Percentiles rank a stretch among this genome's conserved stretches.
Evolutionary conservation across 139 green algal genomes (phyloP).

Genomic region (Auxenochlorella protothecoides): DNA sequence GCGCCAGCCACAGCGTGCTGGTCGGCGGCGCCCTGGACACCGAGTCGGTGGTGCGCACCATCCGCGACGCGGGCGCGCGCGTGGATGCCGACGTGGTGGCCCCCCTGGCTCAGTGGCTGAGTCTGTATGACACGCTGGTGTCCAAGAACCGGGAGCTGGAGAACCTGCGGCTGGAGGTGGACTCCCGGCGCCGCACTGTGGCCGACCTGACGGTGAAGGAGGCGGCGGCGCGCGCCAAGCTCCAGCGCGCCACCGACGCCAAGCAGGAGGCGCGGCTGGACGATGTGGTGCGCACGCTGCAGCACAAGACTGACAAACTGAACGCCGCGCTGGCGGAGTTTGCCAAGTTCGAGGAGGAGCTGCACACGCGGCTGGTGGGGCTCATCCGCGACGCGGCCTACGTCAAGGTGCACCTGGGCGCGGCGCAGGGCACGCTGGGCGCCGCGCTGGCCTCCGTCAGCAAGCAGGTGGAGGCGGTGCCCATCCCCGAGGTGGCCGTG

Average conservation of each 20-base stretch:
- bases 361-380: background rate
- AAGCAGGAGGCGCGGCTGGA: slow-evolving; percentile 48
- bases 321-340: background rate
- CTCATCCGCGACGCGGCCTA: slow-evolving; percentile 58
- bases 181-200: slow-evolving; percentile 55
- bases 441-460: background rate
- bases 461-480: background rate
- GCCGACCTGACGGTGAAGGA: slow-evolving; percentile 16
- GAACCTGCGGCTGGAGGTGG: slow-evolving; percentile 54
- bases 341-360: background rate
- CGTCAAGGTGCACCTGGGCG: slow-evolving; percentile 51
- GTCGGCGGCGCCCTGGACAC: slow-evolving; percentile 45
- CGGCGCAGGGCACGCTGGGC: slow-evolving; percentile 1
- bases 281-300: slow-evolving; percentile 32
- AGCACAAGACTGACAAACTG: slow-evolving; percentile 66
- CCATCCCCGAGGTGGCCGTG: background rate
- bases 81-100: slow-evolving; percentile 62
- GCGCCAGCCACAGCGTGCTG: slow-evolving; percentile 16
- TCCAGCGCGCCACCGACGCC: slow-evolving; percentile 2
- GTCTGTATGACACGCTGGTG: slow-evolving; percentile 33
- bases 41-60: slow-evolving; percentile 36
- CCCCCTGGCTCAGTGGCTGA: slow-evolving; percentile 52
- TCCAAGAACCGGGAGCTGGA: slow-evolving; percentile 59
- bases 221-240: background rate
- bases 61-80: slow-evolving; percentile 35